Evolutionary conservation across 768 basidiomycete genomes (phyloP).

Genomic region (Lyophyllum atratum): DNA sequence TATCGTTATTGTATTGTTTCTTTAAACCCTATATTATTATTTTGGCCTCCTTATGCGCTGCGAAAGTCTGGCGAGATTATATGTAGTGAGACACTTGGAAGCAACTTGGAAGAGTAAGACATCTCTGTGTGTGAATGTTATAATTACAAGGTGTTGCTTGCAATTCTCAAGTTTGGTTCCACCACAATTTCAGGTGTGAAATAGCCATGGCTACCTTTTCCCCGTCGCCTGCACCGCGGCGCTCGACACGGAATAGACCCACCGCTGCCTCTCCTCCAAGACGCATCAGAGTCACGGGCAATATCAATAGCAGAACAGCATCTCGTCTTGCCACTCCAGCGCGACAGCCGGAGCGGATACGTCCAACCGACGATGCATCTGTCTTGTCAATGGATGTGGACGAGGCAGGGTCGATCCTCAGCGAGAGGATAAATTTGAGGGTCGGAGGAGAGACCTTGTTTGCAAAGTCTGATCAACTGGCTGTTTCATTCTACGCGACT

Average conservation of each 20-base stretch:
- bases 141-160: not conserved
- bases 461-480: conserved; percentile 73
- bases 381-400: conserved; percentile 71
- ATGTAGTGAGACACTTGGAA: too few species aligned
- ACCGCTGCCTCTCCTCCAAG: conserved; percentile 30
- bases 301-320: conserved; percentile 24
- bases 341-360: conserved; percentile 17
- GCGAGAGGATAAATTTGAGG: conserved; percentile 37
- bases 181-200: not conserved
- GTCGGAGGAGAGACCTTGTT: conserved; percentile 49
- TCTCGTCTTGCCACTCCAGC: conserved; percentile 48
- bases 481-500: conserved; percentile 66
- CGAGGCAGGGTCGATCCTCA: conserved; percentile 41
- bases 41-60: too few species aligned
- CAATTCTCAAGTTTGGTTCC: not conserved
- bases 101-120: too few species aligned
- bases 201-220: conserved; percentile 61
- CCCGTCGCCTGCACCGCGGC: conserved; percentile 60
- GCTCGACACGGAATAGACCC: conserved; percentile 41
- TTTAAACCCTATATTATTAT: conserved; percentile 6
- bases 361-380: conserved; percentile 40
- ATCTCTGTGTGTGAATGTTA: conserved; percentile 8
- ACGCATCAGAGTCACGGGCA: conserved; percentile 28
- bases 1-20: conserved; percentile 17
- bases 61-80: too few species aligned